Conservation (phyloP, 2,329 filamentous ascomycete species). For the Fusarium dimerum region DNA sequence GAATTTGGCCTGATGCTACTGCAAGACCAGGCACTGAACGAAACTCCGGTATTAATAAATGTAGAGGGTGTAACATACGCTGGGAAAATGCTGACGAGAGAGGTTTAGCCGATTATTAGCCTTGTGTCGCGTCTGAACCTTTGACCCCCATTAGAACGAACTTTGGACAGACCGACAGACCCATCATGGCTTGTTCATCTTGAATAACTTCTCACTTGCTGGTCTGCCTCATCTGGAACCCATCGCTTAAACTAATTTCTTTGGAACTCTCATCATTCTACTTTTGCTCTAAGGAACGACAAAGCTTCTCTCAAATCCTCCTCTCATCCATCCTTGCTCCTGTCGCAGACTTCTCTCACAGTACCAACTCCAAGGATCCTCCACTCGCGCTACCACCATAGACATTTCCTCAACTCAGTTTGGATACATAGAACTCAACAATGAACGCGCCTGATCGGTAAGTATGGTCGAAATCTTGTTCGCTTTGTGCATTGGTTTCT, state of each 20-base stretch:
- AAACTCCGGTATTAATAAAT: too few species aligned
- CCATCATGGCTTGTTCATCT: not conserved
- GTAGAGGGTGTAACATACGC: too few species aligned
- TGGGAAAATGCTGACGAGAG: not conserved
- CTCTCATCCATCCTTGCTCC: not conserved
- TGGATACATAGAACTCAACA: conserved; percentile 18
- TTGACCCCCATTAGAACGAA: conserved; percentile 12
- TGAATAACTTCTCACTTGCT: not conserved
- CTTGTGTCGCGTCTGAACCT: conserved; percentile 19
- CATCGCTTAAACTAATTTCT: not conserved
- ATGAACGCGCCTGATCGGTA: conserved; percentile 62
- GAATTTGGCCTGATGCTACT: not conserved
- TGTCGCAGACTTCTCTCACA: not conserved
- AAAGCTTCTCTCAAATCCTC: not conserved
- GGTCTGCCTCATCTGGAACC: not conserved
- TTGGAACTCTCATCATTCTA: not conserved
- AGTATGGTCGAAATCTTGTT: conserved; percentile 24
- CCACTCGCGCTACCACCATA: conserved; percentile 16
- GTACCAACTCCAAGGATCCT: not conserved
- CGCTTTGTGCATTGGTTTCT: too few species aligned
- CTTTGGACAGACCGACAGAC: conserved; percentile 11
- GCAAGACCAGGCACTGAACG: too few species aligned
- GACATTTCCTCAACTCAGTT: not conserved
- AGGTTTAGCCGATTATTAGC: conserved; percentile 34
- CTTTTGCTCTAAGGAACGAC: not conserved